phyloP scores from a whole-genome alignment of 371 early-diverging fungal species.

The Chytridium lagenaria region DNA sequence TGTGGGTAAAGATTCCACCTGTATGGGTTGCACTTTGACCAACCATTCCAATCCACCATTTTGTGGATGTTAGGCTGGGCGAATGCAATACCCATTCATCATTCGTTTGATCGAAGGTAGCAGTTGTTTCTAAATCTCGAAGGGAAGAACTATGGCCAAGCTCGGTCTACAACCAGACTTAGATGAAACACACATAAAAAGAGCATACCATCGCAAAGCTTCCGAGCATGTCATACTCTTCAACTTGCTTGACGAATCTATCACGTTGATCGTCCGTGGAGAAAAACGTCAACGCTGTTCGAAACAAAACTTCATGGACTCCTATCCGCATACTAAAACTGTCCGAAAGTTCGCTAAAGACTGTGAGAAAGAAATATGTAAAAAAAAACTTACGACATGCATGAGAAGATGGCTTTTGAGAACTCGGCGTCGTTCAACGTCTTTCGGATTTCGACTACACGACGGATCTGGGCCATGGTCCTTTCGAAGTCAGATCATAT shows the following conservation, averaged over 20 bases:
- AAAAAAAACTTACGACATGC: slow-evolving; percentile 11
- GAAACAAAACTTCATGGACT: slow-evolving; percentile 67
- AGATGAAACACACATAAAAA: background rate
- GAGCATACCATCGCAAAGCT: slow-evolving; percentile 71
- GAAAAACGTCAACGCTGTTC: slow-evolving; percentile 63
- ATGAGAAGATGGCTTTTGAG: background rate
- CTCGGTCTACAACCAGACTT: slow-evolving; percentile 19
- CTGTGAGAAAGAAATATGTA: background rate
- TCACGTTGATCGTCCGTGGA: slow-evolving; percentile 65
- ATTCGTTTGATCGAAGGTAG: slow-evolving; percentile 74
- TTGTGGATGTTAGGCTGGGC: slow-evolving; percentile 83
- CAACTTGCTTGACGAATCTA: slow-evolving; percentile 60
- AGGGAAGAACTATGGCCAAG: slow-evolving; percentile 65
- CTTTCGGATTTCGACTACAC: background rate
- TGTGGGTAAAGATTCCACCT: no score
- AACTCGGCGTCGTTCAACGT: background rate
- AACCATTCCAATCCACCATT: slow-evolving; percentile 88
- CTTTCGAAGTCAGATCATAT: background rate
- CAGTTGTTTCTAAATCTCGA: slow-evolving; percentile 83
- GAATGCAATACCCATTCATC: slow-evolving; percentile 83
- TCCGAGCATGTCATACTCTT: slow-evolving; percentile 63
- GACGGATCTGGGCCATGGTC: slow-evolving; percentile 20
- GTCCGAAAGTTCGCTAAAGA: slow-evolving; percentile 58
- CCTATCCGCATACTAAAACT: slow-evolving; percentile 67
- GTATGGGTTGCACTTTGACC: slow-evolving; percentile 69